These are phyloP conservation scores for Fraxinus sp. DNA, from an alignment of 305 asterid genomes.

Conservation along the genomic window DNA sequence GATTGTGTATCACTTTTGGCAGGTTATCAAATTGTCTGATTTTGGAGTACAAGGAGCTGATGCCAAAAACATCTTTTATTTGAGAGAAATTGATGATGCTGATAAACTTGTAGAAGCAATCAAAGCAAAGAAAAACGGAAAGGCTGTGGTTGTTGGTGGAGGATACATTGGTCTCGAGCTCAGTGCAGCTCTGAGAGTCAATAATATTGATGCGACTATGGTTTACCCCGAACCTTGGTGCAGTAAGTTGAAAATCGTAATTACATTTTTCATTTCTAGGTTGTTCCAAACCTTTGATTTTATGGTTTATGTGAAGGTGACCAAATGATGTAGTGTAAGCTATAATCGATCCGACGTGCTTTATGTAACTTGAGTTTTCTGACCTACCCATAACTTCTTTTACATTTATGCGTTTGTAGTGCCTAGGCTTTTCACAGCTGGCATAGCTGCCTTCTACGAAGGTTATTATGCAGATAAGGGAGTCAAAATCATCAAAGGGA, in stretches of 20 bases:
- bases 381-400: constrained; percentile 14
- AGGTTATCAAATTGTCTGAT: constrained; percentile 80
- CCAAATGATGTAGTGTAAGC: background rate
- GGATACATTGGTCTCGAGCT: constrained; percentile 98
- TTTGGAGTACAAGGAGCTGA: constrained; percentile 89
- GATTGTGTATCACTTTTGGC: constrained; percentile 23
- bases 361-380: background rate
- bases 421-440: constrained; percentile 90
- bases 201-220: constrained; percentile 79
- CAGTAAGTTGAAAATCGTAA: constrained; percentile 64
- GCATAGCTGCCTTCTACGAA: constrained; percentile 88
- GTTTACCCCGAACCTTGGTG: constrained; percentile 99
- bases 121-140: constrained; percentile 74
- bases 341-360: background rate
- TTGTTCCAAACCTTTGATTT: background rate
- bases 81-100: constrained; percentile 92
- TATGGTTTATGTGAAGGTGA: background rate
- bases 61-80: constrained; percentile 85
- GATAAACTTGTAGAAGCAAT: constrained; percentile 90
- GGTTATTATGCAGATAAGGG: constrained; percentile 77
- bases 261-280: constrained; percentile 1
- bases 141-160: constrained; percentile 94
- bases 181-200: constrained; percentile 83
- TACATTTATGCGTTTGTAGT: constrained; percentile 41
- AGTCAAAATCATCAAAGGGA: constrained; percentile 80